Evolutionary conservation across 768 basidiomycete species (phyloP).

Genomic region (Boletus rex-veris): DNA sequence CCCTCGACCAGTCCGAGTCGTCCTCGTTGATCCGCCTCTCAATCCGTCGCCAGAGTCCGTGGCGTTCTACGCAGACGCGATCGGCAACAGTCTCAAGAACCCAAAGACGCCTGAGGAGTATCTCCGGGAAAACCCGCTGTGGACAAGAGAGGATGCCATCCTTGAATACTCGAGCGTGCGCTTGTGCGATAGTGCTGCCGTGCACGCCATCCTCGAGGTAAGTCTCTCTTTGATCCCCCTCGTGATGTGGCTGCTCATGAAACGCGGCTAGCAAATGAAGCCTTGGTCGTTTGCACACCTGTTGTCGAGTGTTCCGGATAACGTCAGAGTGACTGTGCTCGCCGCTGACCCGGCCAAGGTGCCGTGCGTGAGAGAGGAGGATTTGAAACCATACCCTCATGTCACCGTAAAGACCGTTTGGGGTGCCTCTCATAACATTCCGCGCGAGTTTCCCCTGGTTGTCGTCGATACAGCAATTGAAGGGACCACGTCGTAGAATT

Average conservation of each 20-base stretch:
- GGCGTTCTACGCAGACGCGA: too few species aligned
- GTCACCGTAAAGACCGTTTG: slow-evolving; percentile 1
- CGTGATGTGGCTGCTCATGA: not conserved
- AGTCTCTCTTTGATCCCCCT: too few species aligned
- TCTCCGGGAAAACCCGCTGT: not conserved
- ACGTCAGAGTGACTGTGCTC: slow-evolving; percentile 10
- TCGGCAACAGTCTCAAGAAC: not conserved
- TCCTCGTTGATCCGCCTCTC: slow-evolving; percentile 21
- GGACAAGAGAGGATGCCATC: slow-evolving; percentile 6
- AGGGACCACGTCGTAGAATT: not conserved
- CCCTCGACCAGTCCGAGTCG: slow-evolving; percentile 2
- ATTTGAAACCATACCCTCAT: slow-evolving; percentile 3
- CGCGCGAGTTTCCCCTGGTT: slow-evolving; percentile 9
- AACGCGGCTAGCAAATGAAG: slow-evolving; percentile 14
- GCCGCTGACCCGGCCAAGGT: slow-evolving; percentile 11
- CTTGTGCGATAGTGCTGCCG: slow-evolving; percentile 7
- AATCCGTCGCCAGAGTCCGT: not conserved
- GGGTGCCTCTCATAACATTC: slow-evolving; percentile 16
- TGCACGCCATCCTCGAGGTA: slow-evolving; percentile 12
- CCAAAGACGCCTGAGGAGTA: not conserved
- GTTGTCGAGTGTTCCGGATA: slow-evolving; percentile 2
- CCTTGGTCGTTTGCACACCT: slow-evolving; percentile 22
- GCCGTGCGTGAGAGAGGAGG: not conserved
- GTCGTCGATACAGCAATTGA: slow-evolving; percentile 12
- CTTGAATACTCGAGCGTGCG: not conserved